These are phyloP conservation scores for Coemansia sp. DNA, from an alignment of 192 early-diverging fungal genomes.

Conservation along the genomic window DNA sequence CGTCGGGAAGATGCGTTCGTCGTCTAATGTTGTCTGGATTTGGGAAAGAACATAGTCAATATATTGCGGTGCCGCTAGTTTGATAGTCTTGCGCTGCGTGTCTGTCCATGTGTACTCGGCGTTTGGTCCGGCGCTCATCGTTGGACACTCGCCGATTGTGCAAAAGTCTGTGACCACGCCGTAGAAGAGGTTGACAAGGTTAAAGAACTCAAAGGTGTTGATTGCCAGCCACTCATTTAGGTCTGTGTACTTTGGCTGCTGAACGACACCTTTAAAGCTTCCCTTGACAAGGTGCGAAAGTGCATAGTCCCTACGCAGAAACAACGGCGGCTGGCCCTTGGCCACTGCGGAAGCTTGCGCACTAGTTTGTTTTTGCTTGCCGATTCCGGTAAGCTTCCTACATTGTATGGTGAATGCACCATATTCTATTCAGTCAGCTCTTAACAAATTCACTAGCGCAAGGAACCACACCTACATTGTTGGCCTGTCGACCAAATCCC, in stretches of 20 bases:
- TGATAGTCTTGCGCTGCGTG: constrained; percentile 72
- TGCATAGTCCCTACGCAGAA: constrained; percentile 67
- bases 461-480: too few relatives aligned
- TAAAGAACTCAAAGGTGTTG: constrained; percentile 91
- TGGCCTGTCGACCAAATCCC: too few relatives aligned
- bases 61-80: constrained; percentile 91
- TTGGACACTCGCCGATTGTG: constrained; percentile 74
- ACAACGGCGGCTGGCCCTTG: constrained; percentile 50
- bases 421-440: too few relatives aligned
- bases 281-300: constrained; percentile 81
- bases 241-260: constrained; percentile 89
- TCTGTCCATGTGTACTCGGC: constrained; percentile 94
- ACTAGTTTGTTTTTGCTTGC: constrained; percentile 45
- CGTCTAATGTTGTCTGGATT: constrained; percentile 83
- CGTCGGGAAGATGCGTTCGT: constrained; percentile 91
- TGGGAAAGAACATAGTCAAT: constrained; percentile 89
- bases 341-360: constrained; percentile 20
- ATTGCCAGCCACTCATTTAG: constrained; percentile 90
- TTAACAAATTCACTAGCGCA: too few relatives aligned
- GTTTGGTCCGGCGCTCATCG: constrained; percentile 80
- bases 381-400: constrained; percentile 53
- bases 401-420: not conserved
- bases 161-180: constrained; percentile 87
- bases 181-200: constrained; percentile 88
- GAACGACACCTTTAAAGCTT: constrained; percentile 85